phyloP scores from a whole-genome alignment of 768 basidiomycete species.

The Rhodotorula paludigena region DNA sequence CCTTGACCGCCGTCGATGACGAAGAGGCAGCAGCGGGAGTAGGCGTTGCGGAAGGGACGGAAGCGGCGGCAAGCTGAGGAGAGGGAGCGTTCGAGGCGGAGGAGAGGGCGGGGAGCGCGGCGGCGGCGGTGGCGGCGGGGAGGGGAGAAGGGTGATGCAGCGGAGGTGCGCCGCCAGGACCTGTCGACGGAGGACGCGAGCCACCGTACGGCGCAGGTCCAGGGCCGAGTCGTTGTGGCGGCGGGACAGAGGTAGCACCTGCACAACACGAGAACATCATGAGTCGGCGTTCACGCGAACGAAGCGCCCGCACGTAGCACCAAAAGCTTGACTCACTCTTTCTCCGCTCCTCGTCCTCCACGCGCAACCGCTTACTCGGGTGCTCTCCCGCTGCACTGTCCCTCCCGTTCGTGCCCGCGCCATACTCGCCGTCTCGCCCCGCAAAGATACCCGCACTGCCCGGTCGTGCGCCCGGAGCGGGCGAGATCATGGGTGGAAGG shows the following conservation, averaged over 20 bases:
- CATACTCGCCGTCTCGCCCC: background rate
- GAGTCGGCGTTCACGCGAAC: too few species aligned
- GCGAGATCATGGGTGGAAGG: conserved; percentile 20
- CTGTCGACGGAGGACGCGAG: conserved; percentile 22
- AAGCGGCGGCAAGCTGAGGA: too few species aligned
- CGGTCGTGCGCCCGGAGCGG: background rate
- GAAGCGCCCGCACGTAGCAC: too few species aligned
- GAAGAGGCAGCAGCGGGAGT: conserved; percentile 14
- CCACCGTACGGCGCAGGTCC: background rate
- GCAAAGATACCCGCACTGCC: background rate
- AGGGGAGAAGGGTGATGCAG: conserved; percentile 26
- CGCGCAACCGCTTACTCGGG: conserved; percentile 21
- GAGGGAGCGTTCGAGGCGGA: conserved; percentile 7
- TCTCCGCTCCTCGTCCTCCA: conserved; percentile 21
- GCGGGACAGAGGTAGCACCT: background rate
- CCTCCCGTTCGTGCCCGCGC: conserved; percentile 4
- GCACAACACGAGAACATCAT: too few species aligned
- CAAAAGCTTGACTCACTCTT: conserved; percentile 31
- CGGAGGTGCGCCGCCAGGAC: conserved; percentile 2
- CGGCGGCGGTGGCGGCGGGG: conserved; percentile 7
- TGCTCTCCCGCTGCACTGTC: conserved; percentile 4
- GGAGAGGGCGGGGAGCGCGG: conserved; percentile 16
- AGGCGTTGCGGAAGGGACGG: background rate
- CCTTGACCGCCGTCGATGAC: conserved; percentile 1
- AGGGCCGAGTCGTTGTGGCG: conserved; percentile 4